These are phyloP conservation scores for grape (Vitis vinifera) DNA, from an alignment of 164 flowering plant genomes.

Conservation along the genomic window DNA sequence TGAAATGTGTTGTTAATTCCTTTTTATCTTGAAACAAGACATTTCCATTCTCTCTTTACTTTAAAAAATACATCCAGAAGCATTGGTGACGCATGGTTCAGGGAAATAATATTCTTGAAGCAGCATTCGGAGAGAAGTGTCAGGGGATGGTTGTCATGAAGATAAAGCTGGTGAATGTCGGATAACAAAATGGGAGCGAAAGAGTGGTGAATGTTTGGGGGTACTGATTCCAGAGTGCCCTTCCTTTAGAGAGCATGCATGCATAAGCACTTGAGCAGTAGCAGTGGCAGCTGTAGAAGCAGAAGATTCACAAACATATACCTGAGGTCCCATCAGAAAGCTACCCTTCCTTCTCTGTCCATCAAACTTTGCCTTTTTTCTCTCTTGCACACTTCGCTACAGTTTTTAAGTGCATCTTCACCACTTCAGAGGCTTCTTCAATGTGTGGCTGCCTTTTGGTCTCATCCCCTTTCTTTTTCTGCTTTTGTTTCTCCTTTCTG, in stretches of 20 bases:
- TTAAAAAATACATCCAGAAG: no score
- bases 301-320: background rate
- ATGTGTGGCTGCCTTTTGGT: background rate
- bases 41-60: no score
- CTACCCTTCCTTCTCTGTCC: background rate
- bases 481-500: background rate
- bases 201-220: background rate
- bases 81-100: no score
- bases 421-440: no score
- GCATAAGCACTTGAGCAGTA: background rate
- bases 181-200: background rate
- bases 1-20: no score
- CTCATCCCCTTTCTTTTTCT: background rate
- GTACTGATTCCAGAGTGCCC: background rate
- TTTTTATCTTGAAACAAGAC: no score
- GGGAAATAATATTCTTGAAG: background rate
- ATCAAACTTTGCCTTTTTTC: background rate
- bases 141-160: background rate
- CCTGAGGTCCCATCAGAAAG: background rate
- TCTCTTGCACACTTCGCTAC: background rate
- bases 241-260: background rate
- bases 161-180: background rate
- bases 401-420: no score
- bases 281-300: background rate
- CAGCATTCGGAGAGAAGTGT: no score